Percentiles rank a stretch among this genome's conserved stretches.
Evolutionary conservation across 192 early-diverging fungal genomes (phyloP).

Genomic region (Physocladia obscura): DNA sequence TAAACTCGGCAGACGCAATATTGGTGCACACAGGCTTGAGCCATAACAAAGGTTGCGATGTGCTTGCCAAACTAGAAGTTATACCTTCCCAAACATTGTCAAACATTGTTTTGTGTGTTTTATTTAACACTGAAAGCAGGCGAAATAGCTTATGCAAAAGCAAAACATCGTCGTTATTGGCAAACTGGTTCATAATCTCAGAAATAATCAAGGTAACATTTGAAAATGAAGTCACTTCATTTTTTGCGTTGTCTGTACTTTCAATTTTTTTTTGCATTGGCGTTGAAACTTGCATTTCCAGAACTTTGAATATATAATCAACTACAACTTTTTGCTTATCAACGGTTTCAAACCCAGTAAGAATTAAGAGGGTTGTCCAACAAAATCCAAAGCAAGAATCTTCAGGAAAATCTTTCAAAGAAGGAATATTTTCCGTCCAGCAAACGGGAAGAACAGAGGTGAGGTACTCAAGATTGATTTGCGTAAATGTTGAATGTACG

Average conservation of each 20-base stretch:
- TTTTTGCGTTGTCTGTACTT: neutral
- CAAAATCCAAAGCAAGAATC: slow-evolving; percentile 3
- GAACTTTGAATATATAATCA: too few relatives aligned
- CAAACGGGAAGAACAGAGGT: too few relatives aligned
- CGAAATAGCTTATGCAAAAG: too few relatives aligned
- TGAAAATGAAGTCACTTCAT: neutral
- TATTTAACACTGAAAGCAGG: slow-evolving; percentile 28
- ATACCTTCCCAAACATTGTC: slow-evolving; percentile 23
- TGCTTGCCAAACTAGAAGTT: neutral
- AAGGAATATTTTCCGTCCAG: neutral
- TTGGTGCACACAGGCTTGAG: slow-evolving; percentile 7
- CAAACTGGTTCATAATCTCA: slow-evolving; percentile 1
- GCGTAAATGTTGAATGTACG: too few relatives aligned
- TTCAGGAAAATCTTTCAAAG: neutral
- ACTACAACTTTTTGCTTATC: too few relatives aligned
- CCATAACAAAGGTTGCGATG: slow-evolving; percentile 25
- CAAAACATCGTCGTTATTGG: too few relatives aligned
- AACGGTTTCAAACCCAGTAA: neutral
- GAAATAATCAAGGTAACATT: neutral
- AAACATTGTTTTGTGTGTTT: neutral
- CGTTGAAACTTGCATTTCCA: too few relatives aligned
- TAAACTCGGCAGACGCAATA: slow-evolving; percentile 32
- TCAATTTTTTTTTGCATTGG: too few relatives aligned
- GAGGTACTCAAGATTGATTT: too few relatives aligned
- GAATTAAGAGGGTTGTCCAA: neutral